Base-by-base conservation (phyloP, 331 rosid species). In the Dryas integrifolia region DNA sequence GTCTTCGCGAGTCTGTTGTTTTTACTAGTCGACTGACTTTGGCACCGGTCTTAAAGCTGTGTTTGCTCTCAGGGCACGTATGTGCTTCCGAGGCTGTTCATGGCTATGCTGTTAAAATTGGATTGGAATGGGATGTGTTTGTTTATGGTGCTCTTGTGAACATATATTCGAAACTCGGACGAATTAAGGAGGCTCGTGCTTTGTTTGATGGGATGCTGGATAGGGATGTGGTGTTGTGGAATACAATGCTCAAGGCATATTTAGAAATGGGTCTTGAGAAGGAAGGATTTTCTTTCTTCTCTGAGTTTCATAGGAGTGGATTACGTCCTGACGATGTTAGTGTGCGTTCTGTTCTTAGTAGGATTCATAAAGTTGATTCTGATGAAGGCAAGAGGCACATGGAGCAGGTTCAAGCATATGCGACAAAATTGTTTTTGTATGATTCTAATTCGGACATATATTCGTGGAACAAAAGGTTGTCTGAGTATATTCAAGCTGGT, bases 181-280 rank as follows among this genome's bases (percentile, higher is more conserved):
- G 67, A 12, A 78, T 92, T 51, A 72, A 67, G 75, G 87, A 83
- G 39, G 98, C 98, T 5, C 92, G 96, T 45, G 46, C 58, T 45
- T 73, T 92, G 88, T 90, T 92, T 76, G 91, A 92, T 50, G 70
- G 85, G 72, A 90, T 86, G 89, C 64, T 82, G 43, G 81, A 81
- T 56, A 85, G 85, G 81, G 98, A 90, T 80, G 83, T 82, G 61
- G 92, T 90, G 55, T 53, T 92, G 60, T 92, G 96, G 92, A 90
- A 88, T 72, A 85, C 89, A 55, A 90, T 92, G 96, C 81, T 92
- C 57, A 88, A 86, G 85, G 92, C 88, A 18, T 92, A 90, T 24
- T 75, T 83, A 41, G 96, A 88, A 61, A 67, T 60, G 73, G 89
- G 84, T 70, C 72, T 80, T 4, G 57, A 72, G 18, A 58, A 78